Percentiles rank a stretch among this genome's conserved stretches.
These are phyloP conservation scores for Ustilago lituana DNA, from an alignment of 1,284 basidiomycete genomes.

Conservation along the genomic window DNA sequence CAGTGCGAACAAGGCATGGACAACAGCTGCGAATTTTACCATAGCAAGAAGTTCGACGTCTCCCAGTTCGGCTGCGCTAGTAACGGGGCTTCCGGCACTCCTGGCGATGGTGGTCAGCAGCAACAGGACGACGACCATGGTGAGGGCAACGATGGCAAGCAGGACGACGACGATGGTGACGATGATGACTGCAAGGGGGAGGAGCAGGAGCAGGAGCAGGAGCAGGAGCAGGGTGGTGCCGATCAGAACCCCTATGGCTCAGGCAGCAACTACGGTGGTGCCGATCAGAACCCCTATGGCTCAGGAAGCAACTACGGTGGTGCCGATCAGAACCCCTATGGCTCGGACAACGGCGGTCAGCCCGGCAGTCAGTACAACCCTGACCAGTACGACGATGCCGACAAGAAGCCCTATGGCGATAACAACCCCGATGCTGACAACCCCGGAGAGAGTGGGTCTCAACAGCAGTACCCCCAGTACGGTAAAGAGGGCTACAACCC, in stretches of 20 bases:
- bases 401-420: conserved; percentile 10
- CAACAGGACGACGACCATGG: too few species aligned
- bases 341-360: too few species aligned
- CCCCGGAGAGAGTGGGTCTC: background rate
- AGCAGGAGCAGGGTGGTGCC: too few species aligned
- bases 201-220: too few species aligned
- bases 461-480: background rate
- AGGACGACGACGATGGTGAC: conserved; percentile 1
- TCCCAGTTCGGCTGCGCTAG: conserved; percentile 37
- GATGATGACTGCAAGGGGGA: background rate
- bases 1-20: conserved; percentile 41
- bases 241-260: too few species aligned
- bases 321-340: too few species aligned
- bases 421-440: background rate
- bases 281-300: too few species aligned
- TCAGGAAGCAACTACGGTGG: too few species aligned
- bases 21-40: conserved; percentile 42
- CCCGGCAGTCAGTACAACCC: too few species aligned
- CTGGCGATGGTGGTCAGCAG: too few species aligned
- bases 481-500: background rate
- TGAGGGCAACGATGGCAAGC: background rate
- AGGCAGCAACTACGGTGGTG: too few species aligned
- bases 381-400: background rate
- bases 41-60: conserved; percentile 38
- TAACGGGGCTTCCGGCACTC: background rate